Percentiles rank a stretch among this genome's conserved stretches.
These are phyloP conservation scores for Chaetomium cochliodes DNA, from an alignment of 495 filamentous ascomycete genomes.

Conservation along the genomic window DNA sequence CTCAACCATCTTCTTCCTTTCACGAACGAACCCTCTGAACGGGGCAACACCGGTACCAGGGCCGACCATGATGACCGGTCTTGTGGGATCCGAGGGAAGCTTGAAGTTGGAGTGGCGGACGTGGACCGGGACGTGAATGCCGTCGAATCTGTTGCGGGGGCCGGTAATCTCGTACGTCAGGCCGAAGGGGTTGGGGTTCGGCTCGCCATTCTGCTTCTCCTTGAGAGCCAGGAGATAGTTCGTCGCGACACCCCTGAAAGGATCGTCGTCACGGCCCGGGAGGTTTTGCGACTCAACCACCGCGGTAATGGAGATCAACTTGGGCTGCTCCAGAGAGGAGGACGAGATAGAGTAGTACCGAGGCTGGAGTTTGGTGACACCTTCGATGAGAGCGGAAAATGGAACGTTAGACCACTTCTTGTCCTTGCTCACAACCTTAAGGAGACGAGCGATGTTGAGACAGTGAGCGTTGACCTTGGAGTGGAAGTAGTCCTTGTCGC, in stretches of 20 bases:
- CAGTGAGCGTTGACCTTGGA: constrained; percentile 77
- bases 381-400: constrained; percentile 93
- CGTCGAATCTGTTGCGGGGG: constrained; percentile 95
- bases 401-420: constrained; percentile 79
- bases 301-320: constrained; percentile 90
- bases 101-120: constrained; percentile 99
- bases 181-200: constrained; percentile 80
- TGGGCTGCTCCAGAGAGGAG: constrained; percentile 88
- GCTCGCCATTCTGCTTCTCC: constrained; percentile 92
- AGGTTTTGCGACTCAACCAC: constrained; percentile 82
- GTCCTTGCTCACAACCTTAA: constrained; percentile 68
- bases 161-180: constrained; percentile 85
- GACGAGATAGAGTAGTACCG: constrained; percentile 99
- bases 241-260: constrained; percentile 92
- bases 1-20: constrained; percentile 77
- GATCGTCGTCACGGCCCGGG: constrained; percentile 75
- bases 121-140: constrained; percentile 92
- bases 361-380: constrained; percentile 89
- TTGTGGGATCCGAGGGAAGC: constrained; percentile 89
- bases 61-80: constrained; percentile 93
- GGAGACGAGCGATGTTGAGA: constrained; percentile 85
- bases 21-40: constrained; percentile 93
- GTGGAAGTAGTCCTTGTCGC: constrained; percentile 95
- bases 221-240: constrained; percentile 97
- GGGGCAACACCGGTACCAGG: constrained; percentile 97